Evolutionary conservation across 306 rosid species (phyloP).

Genomic region (Crataegus laevigata): DNA sequence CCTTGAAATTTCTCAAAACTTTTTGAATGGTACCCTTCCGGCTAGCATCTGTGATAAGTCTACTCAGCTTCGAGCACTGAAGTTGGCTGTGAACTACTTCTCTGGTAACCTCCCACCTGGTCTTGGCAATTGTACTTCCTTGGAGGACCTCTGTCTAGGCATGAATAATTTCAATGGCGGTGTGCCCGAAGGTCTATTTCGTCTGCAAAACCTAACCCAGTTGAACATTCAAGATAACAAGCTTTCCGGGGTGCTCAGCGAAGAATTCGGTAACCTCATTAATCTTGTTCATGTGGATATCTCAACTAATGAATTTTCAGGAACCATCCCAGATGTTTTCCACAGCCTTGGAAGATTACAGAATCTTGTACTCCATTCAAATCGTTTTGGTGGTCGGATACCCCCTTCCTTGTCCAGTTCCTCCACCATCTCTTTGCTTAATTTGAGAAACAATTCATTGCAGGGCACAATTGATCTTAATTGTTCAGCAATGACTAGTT

Average conservation of each 20-base stretch:
- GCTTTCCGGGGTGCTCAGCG: slow-evolving; percentile 30
- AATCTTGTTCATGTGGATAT: slow-evolving; percentile 33
- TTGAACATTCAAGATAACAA: slow-evolving; percentile 28
- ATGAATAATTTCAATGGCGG: slow-evolving; percentile 24
- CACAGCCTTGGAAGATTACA: slow-evolving; percentile 3
- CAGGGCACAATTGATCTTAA: slow-evolving; percentile 24
- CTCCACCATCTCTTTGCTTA: slow-evolving; percentile 19
- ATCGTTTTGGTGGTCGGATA: slow-evolving; percentile 21
- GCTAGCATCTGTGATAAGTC: slow-evolving; percentile 15
- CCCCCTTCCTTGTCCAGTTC: slow-evolving; percentile 36
- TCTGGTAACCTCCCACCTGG: slow-evolving; percentile 26
- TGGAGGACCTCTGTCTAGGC: slow-evolving; percentile 25
- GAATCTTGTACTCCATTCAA: slow-evolving; percentile 31
- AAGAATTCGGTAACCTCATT: slow-evolving; percentile 28
- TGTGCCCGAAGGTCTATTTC: slow-evolving; percentile 25
- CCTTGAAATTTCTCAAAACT: slow-evolving; percentile 35
- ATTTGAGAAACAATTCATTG: slow-evolving; percentile 46
- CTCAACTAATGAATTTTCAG: slow-evolving; percentile 26
- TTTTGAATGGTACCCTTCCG: slow-evolving; percentile 27
- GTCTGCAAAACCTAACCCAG: slow-evolving; percentile 2
- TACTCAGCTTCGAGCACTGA: slow-evolving; percentile 19
- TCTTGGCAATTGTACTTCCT: slow-evolving; percentile 28
- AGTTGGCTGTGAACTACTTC: slow-evolving; percentile 30
- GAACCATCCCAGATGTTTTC: slow-evolving; percentile 34
- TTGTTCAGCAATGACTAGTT: slow-evolving; percentile 33